Conservation (phyloP, 306 rosid genomes). For the Vigna radiata region DNA sequence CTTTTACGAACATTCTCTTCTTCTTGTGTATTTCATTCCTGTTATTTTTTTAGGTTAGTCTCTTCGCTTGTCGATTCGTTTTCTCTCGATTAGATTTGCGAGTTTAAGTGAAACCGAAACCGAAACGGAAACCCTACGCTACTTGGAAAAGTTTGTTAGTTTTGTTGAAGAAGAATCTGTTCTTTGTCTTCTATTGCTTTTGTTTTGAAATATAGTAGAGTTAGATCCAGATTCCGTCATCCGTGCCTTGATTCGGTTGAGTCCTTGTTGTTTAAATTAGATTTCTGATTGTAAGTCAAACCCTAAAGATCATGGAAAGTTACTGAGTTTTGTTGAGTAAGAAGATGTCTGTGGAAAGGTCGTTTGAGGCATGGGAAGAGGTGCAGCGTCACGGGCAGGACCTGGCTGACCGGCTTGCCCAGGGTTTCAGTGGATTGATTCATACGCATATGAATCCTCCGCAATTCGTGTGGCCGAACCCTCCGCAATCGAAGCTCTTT, state of each 20-base stretch:
- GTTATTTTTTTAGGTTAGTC: neutral
- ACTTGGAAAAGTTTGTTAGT: constrained; percentile 14
- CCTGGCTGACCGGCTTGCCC: constrained; percentile 92
- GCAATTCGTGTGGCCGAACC: constrained; percentile 82
- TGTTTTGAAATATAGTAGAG: neutral
- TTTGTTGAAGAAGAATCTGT: neutral
- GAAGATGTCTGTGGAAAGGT: constrained; percentile 83
- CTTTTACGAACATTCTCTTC: neutral
- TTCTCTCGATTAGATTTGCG: too few relatives aligned
- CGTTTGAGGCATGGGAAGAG: constrained; percentile 98
- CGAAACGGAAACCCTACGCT: neutral
- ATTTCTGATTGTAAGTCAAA: neutral
- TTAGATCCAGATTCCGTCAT: neutral
- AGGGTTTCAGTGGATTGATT: constrained; percentile 86
- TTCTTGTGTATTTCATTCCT: neutral
- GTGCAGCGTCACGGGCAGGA: constrained; percentile 97
- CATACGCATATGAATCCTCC: constrained; percentile 84
- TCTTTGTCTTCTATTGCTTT: too few relatives aligned
- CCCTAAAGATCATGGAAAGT: constrained; percentile 36
- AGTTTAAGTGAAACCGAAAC: neutral
- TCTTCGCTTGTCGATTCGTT: neutral
- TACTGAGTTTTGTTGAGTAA: constrained; percentile 21
- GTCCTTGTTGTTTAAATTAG: neutral
- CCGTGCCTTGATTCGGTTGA: neutral
- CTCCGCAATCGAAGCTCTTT: constrained; percentile 74